Percentiles rank a stretch among this genome's conserved stretches.
phyloP scores from a whole-genome alignment of 352 stramenopile species.

The Pythium aristosporum region DNA sequence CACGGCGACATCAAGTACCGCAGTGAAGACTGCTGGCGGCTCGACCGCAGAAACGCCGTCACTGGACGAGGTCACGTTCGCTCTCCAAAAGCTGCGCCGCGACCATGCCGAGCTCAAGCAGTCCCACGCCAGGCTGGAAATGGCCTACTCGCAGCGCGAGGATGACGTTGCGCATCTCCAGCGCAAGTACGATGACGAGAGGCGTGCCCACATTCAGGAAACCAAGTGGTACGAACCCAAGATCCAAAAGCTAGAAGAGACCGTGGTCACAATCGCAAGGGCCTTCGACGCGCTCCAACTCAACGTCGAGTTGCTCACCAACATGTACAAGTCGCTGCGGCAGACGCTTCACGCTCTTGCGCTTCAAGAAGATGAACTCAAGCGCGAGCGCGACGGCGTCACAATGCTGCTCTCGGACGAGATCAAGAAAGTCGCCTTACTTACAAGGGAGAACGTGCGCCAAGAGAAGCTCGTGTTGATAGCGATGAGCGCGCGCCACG shows the following conservation, averaged over 20 bases:
- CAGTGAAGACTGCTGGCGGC: neutral
- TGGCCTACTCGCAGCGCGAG: slow-evolving; percentile 74
- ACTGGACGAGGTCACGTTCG: slow-evolving; percentile 63
- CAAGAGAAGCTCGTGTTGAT: slow-evolving; percentile 76
- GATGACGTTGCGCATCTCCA: slow-evolving; percentile 69
- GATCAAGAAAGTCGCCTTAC: slow-evolving; percentile 74
- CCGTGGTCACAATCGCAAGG: slow-evolving; percentile 48
- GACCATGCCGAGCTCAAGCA: slow-evolving; percentile 63
- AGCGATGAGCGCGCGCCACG: slow-evolving; percentile 74
- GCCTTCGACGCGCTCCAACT: slow-evolving; percentile 78
- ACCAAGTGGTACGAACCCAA: slow-evolving; percentile 70
- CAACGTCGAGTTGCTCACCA: slow-evolving; percentile 83
- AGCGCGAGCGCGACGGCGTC: slow-evolving; percentile 55
- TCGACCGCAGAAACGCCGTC: slow-evolving; percentile 6
- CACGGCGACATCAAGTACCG: neutral
- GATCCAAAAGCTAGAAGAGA: slow-evolving; percentile 77
- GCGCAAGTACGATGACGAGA: slow-evolving; percentile 67
- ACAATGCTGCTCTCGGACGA: slow-evolving; percentile 49
- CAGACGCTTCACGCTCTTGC: slow-evolving; percentile 48
- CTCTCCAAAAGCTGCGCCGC: slow-evolving; percentile 72
- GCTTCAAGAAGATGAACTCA: slow-evolving; percentile 60
- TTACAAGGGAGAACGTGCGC: slow-evolving; percentile 69
- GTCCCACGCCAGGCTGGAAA: slow-evolving; percentile 52
- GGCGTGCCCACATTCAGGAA: slow-evolving; percentile 58
- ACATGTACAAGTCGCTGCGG: slow-evolving; percentile 80